A percentile compares a stretch with the other conserved stretches of the same genome.
These are phyloP conservation scores for Clavispora vitiphila DNA, from an alignment of 805 yeast species.

Conservation along the genomic window DNA sequence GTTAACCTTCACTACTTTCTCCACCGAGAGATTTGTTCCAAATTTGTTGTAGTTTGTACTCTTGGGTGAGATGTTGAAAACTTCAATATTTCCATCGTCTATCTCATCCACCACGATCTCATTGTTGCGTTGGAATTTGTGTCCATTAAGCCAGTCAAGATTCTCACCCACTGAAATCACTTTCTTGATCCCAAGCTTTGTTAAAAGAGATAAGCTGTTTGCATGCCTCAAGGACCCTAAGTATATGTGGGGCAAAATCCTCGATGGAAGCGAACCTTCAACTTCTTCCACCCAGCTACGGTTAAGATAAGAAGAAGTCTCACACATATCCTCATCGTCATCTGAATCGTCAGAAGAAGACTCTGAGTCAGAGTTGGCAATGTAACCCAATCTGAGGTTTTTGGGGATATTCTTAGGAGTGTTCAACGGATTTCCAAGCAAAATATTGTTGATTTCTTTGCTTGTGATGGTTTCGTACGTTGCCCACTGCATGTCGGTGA, in stretches of 20 bases:
- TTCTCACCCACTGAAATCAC: conserved; percentile 85
- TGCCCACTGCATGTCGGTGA: conserved; percentile 22
- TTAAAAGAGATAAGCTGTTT: conserved; percentile 56
- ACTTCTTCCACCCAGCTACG: conserved; percentile 36
- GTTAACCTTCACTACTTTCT: conserved; percentile 55
- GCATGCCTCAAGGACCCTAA: conserved; percentile 86
- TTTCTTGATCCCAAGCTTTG: conserved; percentile 61
- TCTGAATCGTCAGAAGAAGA: conserved; percentile 13
- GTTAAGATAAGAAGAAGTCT: conserved; percentile 2
- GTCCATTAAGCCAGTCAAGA: conserved; percentile 54
- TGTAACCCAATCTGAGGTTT: conserved; percentile 23
- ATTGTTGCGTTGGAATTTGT: conserved; percentile 22
- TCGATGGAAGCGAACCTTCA: conserved; percentile 76
- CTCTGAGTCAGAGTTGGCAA: conserved; percentile 21
- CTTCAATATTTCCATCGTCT: conserved; percentile 29
- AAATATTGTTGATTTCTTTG: conserved; percentile 30
- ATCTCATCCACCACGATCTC: conserved; percentile 19
- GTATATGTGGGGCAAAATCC: conserved; percentile 77
- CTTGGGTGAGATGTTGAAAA: conserved; percentile 22
- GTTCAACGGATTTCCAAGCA: conserved; percentile 17
- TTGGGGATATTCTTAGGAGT: conserved; percentile 6
- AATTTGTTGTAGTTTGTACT: conserved; percentile 2
- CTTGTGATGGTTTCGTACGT: conserved; percentile 24
- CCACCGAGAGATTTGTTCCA: conserved; percentile 21
- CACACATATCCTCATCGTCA: conserved; percentile 6